Conservation (phyloP, 2,329 filamentous ascomycete species). For the Colletotrichum abscissum region DNA sequence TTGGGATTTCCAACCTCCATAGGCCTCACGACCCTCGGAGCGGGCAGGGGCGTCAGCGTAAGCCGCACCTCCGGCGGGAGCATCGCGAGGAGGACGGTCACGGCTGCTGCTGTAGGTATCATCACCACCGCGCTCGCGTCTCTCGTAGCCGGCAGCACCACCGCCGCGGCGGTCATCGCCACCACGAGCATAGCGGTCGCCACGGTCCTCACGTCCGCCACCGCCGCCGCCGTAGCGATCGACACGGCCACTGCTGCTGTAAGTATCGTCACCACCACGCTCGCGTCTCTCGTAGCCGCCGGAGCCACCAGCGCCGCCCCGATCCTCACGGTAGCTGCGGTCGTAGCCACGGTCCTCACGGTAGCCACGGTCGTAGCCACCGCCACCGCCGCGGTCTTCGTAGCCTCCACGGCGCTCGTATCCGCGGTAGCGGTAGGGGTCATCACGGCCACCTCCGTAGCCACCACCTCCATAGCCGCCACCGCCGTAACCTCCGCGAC, state of each 20-base stretch:
- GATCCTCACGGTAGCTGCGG: conserved; percentile 58
- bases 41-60: conserved; percentile 56
- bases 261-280: conserved; percentile 56
- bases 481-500: conserved; percentile 69
- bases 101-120: conserved; percentile 46
- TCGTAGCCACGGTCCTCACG: conserved; percentile 60
- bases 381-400: conserved; percentile 46
- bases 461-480: conserved; percentile 50
- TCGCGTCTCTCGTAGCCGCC: conserved; percentile 68
- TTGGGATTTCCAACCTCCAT: conserved; percentile 51
- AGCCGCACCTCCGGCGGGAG: conserved; percentile 48
- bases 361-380: conserved; percentile 62
- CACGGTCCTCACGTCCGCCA: conserved; percentile 56
- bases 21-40: conserved; percentile 56
- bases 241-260: conserved; percentile 52
- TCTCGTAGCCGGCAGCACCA: conserved; percentile 58
- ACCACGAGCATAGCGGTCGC: conserved; percentile 52
- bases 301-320: conserved; percentile 52
- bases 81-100: conserved; percentile 53
- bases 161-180: conserved; percentile 55
- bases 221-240: conserved; percentile 54
- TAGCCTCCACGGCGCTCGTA: conserved; percentile 56
- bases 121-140: conserved; percentile 57
- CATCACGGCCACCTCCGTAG: conserved; percentile 61
- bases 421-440: conserved; percentile 67